Percentiles rank a stretch among this genome's conserved stretches.
Evolutionary conservation across 169 alveolate genomes (phyloP).

Genomic region (Babesia gibsoni): DNA sequence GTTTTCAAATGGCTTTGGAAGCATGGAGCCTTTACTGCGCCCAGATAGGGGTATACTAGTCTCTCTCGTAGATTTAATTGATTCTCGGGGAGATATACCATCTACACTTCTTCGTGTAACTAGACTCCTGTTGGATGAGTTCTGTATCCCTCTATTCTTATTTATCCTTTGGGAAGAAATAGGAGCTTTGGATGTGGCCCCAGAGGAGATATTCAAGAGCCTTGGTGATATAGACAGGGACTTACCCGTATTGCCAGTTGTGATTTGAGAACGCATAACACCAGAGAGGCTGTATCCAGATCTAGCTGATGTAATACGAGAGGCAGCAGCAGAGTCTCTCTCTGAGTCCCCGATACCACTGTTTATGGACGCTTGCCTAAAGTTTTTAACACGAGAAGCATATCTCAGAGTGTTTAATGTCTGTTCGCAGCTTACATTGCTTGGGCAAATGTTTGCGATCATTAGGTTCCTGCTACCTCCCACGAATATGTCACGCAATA

Average conservation of each 20-base stretch:
- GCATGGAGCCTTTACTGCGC: neutral
- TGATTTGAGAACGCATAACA: neutral
- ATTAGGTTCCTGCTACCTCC: slow-evolving; percentile 94
- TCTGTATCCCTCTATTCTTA: neutral
- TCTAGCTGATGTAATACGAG: neutral
- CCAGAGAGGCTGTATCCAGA: neutral
- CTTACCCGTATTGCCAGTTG: neutral
- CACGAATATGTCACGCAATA: slow-evolving; percentile 91
- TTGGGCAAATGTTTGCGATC: slow-evolving; percentile 99
- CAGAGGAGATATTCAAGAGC: neutral
- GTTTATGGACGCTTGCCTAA: slow-evolving; percentile 74
- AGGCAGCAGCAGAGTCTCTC: slow-evolving; percentile 4
- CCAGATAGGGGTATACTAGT: neutral
- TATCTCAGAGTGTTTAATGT: slow-evolving; percentile 96
- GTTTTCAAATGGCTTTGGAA: slow-evolving; percentile 15
- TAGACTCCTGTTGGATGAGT: neutral
- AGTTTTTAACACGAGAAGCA: slow-evolving; percentile 95
- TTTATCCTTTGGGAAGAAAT: slow-evolving; percentile 5
- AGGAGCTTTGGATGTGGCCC: neutral
- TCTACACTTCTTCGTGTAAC: neutral
- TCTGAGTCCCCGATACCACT: slow-evolving; percentile 44
- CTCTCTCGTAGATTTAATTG: slow-evolving; percentile 2
- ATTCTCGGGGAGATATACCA: neutral
- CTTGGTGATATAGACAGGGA: slow-evolving; percentile 9
- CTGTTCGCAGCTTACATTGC: slow-evolving; percentile 94